Percentiles rank a stretch among this genome's conserved stretches.
phyloP scores from a whole-genome alignment of 2,329 filamentous ascomycete species.

The Calonectria pseudoturangicola region DNA sequence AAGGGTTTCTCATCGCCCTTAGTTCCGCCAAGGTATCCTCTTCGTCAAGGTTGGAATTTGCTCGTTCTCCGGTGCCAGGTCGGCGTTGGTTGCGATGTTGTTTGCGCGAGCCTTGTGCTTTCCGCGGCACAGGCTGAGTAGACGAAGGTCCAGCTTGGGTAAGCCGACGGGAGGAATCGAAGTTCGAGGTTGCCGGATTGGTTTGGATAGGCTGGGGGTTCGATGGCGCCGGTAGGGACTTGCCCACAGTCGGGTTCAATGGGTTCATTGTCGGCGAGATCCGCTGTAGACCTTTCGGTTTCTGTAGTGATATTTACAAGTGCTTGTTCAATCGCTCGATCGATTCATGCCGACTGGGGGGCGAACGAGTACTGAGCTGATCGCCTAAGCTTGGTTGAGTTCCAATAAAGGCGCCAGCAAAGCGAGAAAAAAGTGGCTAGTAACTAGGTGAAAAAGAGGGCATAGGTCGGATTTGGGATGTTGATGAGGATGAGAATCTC shows the following conservation, averaged over 20 bases:
- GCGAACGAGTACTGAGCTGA: background rate
- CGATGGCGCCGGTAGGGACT: conserved; percentile 69
- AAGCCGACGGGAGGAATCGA: conserved; percentile 71
- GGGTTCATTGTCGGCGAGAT: conserved; percentile 58
- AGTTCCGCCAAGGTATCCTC: conserved; percentile 93
- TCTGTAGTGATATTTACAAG: conserved; percentile 29
- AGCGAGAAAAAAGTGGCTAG: background rate
- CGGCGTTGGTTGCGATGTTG: conserved; percentile 90
- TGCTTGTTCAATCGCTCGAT: conserved; percentile 38
- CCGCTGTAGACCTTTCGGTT: conserved; percentile 6
- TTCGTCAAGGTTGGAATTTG: conserved; percentile 72
- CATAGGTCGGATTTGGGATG: conserved; percentile 38
- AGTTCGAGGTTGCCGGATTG: conserved; percentile 65
- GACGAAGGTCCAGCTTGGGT: conserved; percentile 59
- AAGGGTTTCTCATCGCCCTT: conserved; percentile 73
- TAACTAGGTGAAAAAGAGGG: conserved; percentile 27
- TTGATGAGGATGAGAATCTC: conserved; percentile 44
- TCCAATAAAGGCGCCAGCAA: conserved; percentile 8
- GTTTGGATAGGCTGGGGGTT: conserved; percentile 64
- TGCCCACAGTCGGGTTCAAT: conserved; percentile 64
- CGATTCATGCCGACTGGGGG: conserved; percentile 18
- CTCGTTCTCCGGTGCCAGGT: conserved; percentile 70
- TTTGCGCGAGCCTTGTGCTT: conserved; percentile 84
- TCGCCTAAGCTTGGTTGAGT: background rate
- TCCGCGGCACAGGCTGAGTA: conserved; percentile 75